These are phyloP conservation scores for Leccinum variabile DNA, from an alignment of 1,284 basidiomycete genomes.

Conservation along the genomic window DNA sequence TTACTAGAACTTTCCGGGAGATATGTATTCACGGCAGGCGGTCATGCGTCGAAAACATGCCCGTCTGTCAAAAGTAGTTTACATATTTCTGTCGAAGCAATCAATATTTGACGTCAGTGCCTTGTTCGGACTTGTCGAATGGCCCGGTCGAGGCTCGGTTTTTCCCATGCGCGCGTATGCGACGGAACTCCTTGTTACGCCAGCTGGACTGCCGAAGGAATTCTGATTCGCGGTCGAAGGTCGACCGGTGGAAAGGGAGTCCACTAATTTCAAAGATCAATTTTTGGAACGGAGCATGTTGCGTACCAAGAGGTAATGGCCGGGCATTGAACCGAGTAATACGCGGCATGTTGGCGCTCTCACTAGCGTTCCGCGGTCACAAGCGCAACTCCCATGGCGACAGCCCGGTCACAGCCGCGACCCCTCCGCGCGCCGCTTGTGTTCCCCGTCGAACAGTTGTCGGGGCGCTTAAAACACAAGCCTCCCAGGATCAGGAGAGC, in stretches of 20 bases:
- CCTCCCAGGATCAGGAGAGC: constrained; percentile 13
- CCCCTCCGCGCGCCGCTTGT: constrained; percentile 26
- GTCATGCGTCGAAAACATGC: not conserved
- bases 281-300: not conserved
- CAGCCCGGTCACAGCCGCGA: constrained; percentile 20
- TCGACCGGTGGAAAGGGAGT: not conserved
- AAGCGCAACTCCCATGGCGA: constrained; percentile 7
- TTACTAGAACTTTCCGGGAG: not conserved
- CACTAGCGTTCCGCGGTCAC: not conserved
- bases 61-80: constrained; percentile 2
- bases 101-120: not conserved
- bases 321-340: constrained; percentile 1
- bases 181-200: not conserved
- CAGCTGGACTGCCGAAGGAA: not conserved
- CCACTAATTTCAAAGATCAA: not conserved
- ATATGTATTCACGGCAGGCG: constrained; percentile 1
- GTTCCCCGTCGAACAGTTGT: constrained; percentile 10
- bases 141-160: not conserved
- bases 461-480: constrained; percentile 11
- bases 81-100: not conserved
- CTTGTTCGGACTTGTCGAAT: not conserved
- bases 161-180: not conserved
- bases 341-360: not conserved
- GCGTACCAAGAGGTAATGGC: not conserved
- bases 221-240: constrained; percentile 9